Evolutionary conservation across 176 grass and related monocot species (phyloP), one percentile per base, ranked within the genome.

Genomic region (Canna indica): DNA sequence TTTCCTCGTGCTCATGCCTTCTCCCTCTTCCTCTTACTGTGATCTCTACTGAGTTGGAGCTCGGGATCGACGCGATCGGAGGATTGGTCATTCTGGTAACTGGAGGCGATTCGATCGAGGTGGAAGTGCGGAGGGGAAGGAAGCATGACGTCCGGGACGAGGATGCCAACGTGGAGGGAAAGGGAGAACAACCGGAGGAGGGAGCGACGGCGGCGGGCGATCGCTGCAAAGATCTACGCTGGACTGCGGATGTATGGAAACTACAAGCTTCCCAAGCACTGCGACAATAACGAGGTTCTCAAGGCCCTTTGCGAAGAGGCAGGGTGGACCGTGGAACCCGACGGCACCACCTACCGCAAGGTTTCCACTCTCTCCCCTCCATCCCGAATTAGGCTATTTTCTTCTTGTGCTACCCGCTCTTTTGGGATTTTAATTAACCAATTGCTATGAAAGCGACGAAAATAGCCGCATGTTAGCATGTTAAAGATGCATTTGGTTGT

Each of bases 171-270:
- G 63, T 90, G 81, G 83, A 75, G 71, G 56, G 88, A 96, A 77
- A 74, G 83, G 68, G 93, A 96, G 83, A 96, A 96, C 79, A 91
- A 91, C 75, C 69, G 84, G 26, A 72, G 95, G 54, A 74, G 95
- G 82, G 79, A 99, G 80, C 84, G 95, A 4, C 77, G 95, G 34
- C 77, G 95, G 61, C 85, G 95, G 44, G 90, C 95, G 80, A 88
- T 94, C 70, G 95, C 95, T 5, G 95, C 95, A 38, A 99, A 99
- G 86, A 90, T 99, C 82, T 99, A 88, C 84, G 12, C 87, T 0
- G 95, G 95, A 0, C 90, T 99, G 17, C 80, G 95, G 69, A 81
- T 86, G 52, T 88, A 99, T 36, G 93, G 86, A 16, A 87, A 85
- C 79, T 96, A 90, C 79, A 68, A 12, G 45, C 88, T 96, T 15